A percentile compares a stretch with the other conserved stretches of the same genome.
Evolutionary conservation across 805 yeast genomes (phyloP).

Genomic region (Sugiyamaella boreocaroliniensis): DNA sequence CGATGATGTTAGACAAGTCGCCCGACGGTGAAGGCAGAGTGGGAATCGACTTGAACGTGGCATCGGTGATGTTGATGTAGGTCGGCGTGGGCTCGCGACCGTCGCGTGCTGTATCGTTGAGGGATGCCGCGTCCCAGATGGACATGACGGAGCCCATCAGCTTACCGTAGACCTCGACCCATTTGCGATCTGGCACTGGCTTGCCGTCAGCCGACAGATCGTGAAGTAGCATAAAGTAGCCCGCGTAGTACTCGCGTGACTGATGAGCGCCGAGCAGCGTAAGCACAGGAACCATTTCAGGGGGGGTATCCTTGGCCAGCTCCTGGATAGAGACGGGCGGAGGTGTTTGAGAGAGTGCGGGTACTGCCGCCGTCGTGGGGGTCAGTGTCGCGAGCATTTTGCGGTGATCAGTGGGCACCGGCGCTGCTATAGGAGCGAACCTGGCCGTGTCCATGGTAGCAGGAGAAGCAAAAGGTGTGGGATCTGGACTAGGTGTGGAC

Average conservation of each 20-base stretch:
- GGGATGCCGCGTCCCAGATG: conserved; percentile 63
- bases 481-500: conserved; percentile 2
- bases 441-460: conserved; percentile 12
- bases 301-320: conserved; percentile 39
- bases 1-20: conserved; percentile 66
- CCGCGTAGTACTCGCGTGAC: conserved; percentile 55
- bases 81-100: conserved; percentile 61
- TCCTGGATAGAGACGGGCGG: conserved; percentile 1
- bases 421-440: conserved; percentile 5
- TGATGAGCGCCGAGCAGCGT: conserved; percentile 66
- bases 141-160: conserved; percentile 87
- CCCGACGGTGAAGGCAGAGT: conserved; percentile 59
- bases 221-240: conserved; percentile 40
- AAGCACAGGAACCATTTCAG: conserved; percentile 65
- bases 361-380: not conserved
- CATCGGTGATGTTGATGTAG: conserved; percentile 86
- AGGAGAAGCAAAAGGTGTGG: conserved; percentile 12
- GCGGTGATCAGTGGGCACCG: conserved; percentile 1
- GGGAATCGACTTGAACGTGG: conserved; percentile 69
- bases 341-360: not conserved
- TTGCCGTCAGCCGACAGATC: conserved; percentile 58
- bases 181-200: conserved; percentile 65
- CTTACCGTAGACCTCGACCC: conserved; percentile 92
- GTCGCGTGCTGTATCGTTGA: conserved; percentile 49
- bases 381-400: not conserved